Evolutionary conservation across 2,329 filamentous ascomycete species (phyloP).

Genomic region (Colletotrichum ledebouriae): DNA sequence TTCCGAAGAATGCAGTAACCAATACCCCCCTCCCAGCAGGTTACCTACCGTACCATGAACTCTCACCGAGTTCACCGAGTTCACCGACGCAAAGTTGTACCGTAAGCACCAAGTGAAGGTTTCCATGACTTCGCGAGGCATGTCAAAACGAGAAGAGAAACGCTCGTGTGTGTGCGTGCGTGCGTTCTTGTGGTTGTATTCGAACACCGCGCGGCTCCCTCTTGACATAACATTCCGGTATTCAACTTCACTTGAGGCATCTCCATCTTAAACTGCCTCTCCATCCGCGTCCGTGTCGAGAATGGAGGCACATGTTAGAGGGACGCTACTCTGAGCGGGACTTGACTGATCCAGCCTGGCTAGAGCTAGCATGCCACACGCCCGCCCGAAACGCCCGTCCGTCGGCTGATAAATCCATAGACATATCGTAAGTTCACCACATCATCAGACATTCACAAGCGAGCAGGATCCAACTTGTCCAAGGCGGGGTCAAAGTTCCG

Average conservation of each 20-base stretch:
- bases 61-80: neutral
- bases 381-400: neutral
- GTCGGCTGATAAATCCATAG: neutral
- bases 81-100: neutral
- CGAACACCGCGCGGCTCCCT: neutral
- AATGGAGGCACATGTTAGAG: neutral
- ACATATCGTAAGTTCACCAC: neutral
- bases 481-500: constrained; percentile 28
- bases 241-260: too few species aligned
- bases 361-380: neutral
- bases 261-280: too few species aligned
- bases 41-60: neutral
- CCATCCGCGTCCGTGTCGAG: neutral
- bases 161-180: too few species aligned
- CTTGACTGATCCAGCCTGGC: too few species aligned
- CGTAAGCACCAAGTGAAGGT: neutral
- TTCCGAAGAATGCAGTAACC: too few species aligned
- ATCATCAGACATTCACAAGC: neutral
- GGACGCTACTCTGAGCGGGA: neutral
- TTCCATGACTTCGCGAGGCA: too few species aligned
- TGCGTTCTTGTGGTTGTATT: neutral
- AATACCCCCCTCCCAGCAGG: neutral
- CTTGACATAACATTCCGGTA: too few species aligned
- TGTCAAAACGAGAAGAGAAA: neutral
- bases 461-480: neutral